Percentiles rank a stretch among this genome's conserved stretches.
Evolutionary conservation across 148 eudicot species (phyloP).

Genomic region (Persicaria maculosa): DNA sequence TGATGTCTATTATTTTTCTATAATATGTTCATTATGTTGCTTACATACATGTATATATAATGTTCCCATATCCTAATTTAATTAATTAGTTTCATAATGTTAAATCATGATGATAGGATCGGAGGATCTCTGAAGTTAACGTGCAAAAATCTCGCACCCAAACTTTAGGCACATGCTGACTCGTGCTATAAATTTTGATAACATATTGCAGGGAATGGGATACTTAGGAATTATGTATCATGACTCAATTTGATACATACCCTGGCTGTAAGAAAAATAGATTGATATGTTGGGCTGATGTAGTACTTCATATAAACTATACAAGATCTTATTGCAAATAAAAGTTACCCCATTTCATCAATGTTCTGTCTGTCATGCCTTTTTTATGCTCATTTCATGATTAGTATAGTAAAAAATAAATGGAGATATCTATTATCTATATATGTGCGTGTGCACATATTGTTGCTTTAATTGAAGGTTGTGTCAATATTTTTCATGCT

Average conservation of each 20-base stretch:
- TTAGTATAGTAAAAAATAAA: background rate
- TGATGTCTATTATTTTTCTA: background rate
- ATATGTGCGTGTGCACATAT: background rate
- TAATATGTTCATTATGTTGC: background rate
- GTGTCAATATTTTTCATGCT: background rate
- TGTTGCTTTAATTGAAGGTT: background rate
- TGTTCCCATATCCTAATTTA: background rate
- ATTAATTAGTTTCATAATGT: background rate
- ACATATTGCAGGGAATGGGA: background rate
- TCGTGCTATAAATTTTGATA: background rate
- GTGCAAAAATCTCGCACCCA: too few species aligned
- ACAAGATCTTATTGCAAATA: background rate
- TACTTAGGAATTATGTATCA: background rate
- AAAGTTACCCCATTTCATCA: background rate
- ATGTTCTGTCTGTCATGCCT: background rate
- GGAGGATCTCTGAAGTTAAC: too few species aligned
- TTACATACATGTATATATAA: background rate
- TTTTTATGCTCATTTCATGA: background rate
- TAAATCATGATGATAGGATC: background rate
- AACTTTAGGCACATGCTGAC: background rate
- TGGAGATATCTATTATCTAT: background rate
- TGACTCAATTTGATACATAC: background rate
- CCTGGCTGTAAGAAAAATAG: background rate
- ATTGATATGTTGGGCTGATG: background rate
- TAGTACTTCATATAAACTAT: background rate